phyloP scores from a whole-genome alignment of 2,329 filamentous ascomycete species.

The Xylariaceae sp. region DNA sequence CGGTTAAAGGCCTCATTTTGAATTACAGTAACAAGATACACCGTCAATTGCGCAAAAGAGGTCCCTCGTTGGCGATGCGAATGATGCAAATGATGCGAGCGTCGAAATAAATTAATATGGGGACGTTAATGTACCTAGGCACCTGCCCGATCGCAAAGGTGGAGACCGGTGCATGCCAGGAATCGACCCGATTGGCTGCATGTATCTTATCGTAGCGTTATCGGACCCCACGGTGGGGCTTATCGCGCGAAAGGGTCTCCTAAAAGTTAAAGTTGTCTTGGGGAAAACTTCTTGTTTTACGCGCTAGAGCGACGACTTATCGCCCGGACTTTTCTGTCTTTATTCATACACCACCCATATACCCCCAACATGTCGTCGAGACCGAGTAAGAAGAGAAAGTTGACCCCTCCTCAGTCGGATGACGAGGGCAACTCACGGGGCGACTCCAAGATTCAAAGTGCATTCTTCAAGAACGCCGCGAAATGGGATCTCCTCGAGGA shows the following conservation, averaged over 20 bases:
- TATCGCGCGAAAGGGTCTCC: conserved; percentile 14
- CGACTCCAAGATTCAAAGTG: conserved; percentile 45
- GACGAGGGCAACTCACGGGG: conserved; percentile 38
- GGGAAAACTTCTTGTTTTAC: conserved; percentile 12
- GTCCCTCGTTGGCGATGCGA: neutral
- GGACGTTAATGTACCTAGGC: neutral
- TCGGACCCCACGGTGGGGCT: conserved; percentile 11
- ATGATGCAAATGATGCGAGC: neutral
- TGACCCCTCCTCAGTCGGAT: conserved; percentile 48
- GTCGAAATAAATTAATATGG: conserved; percentile 7
- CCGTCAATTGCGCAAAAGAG: neutral
- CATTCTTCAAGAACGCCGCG: conserved; percentile 68
- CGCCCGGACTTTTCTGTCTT: neutral
- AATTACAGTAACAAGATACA: neutral
- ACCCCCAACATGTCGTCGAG: conserved; percentile 40
- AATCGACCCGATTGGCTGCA: conserved; percentile 24
- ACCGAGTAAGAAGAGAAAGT: conserved; percentile 53
- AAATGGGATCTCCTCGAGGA: conserved; percentile 86
- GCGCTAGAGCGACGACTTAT: neutral
- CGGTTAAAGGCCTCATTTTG: conserved; percentile 52
- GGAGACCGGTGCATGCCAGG: conserved; percentile 21
- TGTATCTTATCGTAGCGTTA: conserved; percentile 10
- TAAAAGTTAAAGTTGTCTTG: neutral
- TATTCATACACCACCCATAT: neutral
- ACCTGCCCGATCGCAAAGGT: conserved; percentile 5